Percentiles rank a stretch among this genome's conserved stretches.
Conservation (phyloP, 768 basidiomycete species). For the Amanita pallidorosea region DNA sequence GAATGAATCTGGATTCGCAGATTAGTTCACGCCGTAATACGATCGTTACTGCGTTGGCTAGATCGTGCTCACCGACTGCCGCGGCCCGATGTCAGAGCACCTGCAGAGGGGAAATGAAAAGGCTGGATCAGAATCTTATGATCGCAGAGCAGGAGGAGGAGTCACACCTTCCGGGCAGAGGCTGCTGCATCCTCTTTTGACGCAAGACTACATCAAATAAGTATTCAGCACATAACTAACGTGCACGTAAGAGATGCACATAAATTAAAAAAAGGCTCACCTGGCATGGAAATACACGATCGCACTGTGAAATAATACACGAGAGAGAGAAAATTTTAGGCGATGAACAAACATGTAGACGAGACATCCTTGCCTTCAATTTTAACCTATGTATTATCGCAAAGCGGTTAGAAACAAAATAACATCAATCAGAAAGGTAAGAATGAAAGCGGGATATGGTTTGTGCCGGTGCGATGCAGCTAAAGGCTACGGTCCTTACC, state of each 20-base stretch:
- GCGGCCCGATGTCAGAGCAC: slow-evolving; percentile 49
- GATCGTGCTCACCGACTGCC: slow-evolving; percentile 42
- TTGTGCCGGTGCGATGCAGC: not conserved
- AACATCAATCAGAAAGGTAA: not conserved
- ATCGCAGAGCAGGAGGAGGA: not conserved
- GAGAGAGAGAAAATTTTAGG: not conserved
- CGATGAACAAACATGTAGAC: not conserved
- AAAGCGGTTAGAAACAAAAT: not conserved
- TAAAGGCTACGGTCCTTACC: slow-evolving; percentile 17
- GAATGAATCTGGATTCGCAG: slow-evolving; percentile 38
- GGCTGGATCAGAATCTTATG: not conserved
- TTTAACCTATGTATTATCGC: slow-evolving; percentile 25
- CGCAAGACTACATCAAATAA: slow-evolving; percentile 34
- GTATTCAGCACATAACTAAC: slow-evolving; percentile 9
- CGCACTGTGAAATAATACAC: slow-evolving; percentile 30
- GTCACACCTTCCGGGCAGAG: slow-evolving; percentile 47
- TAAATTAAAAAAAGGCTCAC: slow-evolving; percentile 14
- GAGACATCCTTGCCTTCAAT: slow-evolving; percentile 27
- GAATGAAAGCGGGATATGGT: not conserved
- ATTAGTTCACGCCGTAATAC: not conserved
- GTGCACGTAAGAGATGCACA: not conserved
- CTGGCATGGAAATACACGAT: slow-evolving; percentile 57
- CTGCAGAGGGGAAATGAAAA: slow-evolving; percentile 17
- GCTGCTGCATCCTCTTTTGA: slow-evolving; percentile 54
- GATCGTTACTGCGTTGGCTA: slow-evolving; percentile 3